Conservation (phyloP, 306 rosid genomes). For the Glycine tomentella region DNA sequence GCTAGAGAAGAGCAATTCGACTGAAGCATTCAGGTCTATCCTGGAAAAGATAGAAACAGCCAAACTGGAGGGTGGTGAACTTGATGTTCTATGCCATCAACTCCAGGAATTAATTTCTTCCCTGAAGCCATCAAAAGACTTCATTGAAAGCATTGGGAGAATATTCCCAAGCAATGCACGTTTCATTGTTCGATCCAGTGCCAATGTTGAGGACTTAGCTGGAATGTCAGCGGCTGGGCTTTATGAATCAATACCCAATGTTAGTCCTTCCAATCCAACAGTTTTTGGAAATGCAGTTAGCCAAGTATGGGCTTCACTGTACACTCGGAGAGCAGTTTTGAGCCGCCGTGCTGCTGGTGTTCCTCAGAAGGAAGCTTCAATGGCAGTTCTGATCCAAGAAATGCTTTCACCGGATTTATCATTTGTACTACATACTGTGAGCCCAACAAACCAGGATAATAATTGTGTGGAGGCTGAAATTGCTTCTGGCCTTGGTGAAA, state of each 20-base stretch:
- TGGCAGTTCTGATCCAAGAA: slow-evolving; percentile 95
- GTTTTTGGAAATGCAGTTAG: slow-evolving; percentile 72
- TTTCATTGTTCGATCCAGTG: slow-evolving; percentile 90
- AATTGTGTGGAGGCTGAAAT: slow-evolving; percentile 89
- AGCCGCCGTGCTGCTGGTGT: slow-evolving; percentile 88
- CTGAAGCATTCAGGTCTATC: slow-evolving; percentile 65
- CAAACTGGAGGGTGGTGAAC: slow-evolving; percentile 71
- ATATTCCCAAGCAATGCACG: slow-evolving; percentile 71
- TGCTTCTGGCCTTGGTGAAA: slow-evolving; percentile 97
- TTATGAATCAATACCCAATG: slow-evolving; percentile 94
- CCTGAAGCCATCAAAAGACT: slow-evolving; percentile 67
- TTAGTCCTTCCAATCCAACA: slow-evolving; percentile 73
- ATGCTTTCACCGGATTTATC: slow-evolving; percentile 96
- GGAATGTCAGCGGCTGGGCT: slow-evolving; percentile 99
- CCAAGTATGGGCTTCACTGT: slow-evolving; percentile 92
- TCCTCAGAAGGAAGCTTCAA: slow-evolving; percentile 81
- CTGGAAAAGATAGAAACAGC: slow-evolving; percentile 76
- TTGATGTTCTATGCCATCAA: slow-evolving; percentile 69
- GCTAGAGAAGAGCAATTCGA: slow-evolving; percentile 67
- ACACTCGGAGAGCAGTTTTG: slow-evolving; percentile 87
- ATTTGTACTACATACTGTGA: slow-evolving; percentile 84
- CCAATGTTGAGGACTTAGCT: slow-evolving; percentile 95
- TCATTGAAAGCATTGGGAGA: slow-evolving; percentile 67
- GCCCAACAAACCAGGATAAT: slow-evolving; percentile 76
- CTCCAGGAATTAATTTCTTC: slow-evolving; percentile 85